These are phyloP conservation scores for Crithidia sp. DNA, from an alignment of 208 protist genomes.

Conservation along the genomic window DNA sequence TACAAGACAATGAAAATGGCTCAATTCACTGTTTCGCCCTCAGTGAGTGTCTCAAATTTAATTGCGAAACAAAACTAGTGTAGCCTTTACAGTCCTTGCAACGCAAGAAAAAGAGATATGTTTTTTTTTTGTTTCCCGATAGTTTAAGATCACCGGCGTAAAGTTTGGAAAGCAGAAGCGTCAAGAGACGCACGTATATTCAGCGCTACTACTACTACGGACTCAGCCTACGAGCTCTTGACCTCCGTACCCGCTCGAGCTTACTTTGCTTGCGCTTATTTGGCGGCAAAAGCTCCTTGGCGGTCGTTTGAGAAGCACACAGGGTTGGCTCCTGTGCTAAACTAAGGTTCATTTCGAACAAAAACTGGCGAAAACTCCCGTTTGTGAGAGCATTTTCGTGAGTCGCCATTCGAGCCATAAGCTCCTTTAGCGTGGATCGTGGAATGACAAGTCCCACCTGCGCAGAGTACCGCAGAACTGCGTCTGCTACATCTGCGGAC, in stretches of 20 bases:
- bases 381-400: slow-evolving; percentile 4
- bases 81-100: no score
- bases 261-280: slow-evolving; percentile 27
- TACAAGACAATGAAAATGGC: no score
- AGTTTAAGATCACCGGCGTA: no score
- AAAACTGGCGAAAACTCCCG: slow-evolving; percentile 4
- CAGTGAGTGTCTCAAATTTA: no score
- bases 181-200: not conserved
- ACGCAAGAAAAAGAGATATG: no score
- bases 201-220: slow-evolving; percentile 7
- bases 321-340: not conserved
- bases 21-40: no score
- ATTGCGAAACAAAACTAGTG: no score
- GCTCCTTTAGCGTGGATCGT: slow-evolving; percentile 17
- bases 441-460: slow-evolving; percentile 28
- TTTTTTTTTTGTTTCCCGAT: no score
- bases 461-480: slow-evolving; percentile 17
- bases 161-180: not conserved
- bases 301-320: not conserved
- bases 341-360: slow-evolving; percentile 22
- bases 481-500: slow-evolving; percentile 22
- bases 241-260: slow-evolving; percentile 21
- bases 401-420: not conserved
- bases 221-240: not conserved
- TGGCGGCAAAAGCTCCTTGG: not conserved